Conservation (phyloP, 805 yeast genomes). For the Debaryomyces maramus region DNA sequence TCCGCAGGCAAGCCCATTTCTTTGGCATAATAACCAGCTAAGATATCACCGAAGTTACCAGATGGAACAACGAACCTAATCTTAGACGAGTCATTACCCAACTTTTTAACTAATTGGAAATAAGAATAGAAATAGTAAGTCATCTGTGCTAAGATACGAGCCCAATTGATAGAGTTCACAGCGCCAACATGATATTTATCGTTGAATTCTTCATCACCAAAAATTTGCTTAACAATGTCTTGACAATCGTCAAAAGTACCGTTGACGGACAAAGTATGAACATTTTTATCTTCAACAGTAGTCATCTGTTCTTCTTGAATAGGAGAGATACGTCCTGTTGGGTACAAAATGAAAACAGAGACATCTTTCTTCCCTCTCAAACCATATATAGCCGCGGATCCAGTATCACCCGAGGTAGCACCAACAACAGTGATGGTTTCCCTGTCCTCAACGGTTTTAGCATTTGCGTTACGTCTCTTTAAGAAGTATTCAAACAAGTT, state of each 20-base stretch:
- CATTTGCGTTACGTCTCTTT: conserved; percentile 63
- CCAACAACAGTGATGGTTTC: conserved; percentile 94
- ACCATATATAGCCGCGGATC: conserved; percentile 98
- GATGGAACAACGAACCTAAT: conserved; percentile 92
- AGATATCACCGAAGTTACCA: conserved; percentile 97
- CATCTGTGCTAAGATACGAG: conserved; percentile 95
- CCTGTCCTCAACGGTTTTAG: conserved; percentile 53
- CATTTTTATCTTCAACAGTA: conserved; percentile 87
- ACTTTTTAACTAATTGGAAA: conserved; percentile 61
- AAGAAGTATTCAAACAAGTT: conserved; percentile 93
- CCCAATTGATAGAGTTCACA: conserved; percentile 98
- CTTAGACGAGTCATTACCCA: conserved; percentile 25
- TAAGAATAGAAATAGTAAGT: conserved; percentile 94
- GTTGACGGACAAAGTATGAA: conserved; percentile 90
- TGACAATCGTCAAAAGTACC: conserved; percentile 99
- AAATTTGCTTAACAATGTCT: conserved; percentile 89
- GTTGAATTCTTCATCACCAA: conserved; percentile 88
- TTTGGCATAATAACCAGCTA: conserved; percentile 94
- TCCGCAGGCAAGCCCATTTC: conserved; percentile 94
- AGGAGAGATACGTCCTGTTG: conserved; percentile 96
- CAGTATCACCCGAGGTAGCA: conserved; percentile 99
- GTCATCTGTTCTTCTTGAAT: conserved; percentile 99
- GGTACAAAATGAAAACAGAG: conserved; percentile 94
- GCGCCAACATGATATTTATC: conserved; percentile 93
- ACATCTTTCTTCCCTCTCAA: conserved; percentile 95